A percentile compares a stretch with the other conserved stretches of the same genome.
Conservation (phyloP, 192 early-diverging fungal species). For the Funneliformis geosporum region DNA sequence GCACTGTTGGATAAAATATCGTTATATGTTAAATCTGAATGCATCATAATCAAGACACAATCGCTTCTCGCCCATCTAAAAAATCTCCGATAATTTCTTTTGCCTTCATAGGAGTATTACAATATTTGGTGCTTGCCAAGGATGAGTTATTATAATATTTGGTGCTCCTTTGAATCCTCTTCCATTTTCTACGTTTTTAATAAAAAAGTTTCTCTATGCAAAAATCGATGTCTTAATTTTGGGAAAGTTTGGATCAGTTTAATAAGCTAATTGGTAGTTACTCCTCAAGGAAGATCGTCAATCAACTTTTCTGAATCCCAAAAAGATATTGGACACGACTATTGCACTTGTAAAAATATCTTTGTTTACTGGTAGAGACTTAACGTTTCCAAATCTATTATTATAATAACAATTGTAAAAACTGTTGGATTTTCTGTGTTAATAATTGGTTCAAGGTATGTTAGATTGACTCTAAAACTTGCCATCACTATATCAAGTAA, state of each 20-base stretch:
- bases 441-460: constrained; percentile 13
- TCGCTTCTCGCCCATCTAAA: constrained; percentile 5
- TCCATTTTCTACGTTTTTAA: neutral
- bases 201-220: constrained; percentile 1
- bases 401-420: neutral
- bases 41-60: constrained; percentile 10
- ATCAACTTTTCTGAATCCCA: neutral
- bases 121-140: too few species aligned
- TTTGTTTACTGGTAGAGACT: neutral
- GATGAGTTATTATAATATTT: neutral
- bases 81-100: neutral
- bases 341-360: neutral
- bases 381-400: neutral
- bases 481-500: constrained; percentile 13
- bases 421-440: neutral
- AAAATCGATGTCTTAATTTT: constrained; percentile 26
- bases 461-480: neutral
- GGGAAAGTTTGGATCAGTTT: neutral
- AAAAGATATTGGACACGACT: neutral
- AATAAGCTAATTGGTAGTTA: constrained; percentile 14
- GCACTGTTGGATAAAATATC: neutral
- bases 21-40: neutral
- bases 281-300: constrained; percentile 6
- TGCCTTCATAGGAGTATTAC: too few species aligned
- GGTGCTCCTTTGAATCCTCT: neutral